These are phyloP conservation scores for Paraconiothyrium sp. DNA, from an alignment of 2,329 filamentous ascomycete genomes.

Conservation along the genomic window DNA sequence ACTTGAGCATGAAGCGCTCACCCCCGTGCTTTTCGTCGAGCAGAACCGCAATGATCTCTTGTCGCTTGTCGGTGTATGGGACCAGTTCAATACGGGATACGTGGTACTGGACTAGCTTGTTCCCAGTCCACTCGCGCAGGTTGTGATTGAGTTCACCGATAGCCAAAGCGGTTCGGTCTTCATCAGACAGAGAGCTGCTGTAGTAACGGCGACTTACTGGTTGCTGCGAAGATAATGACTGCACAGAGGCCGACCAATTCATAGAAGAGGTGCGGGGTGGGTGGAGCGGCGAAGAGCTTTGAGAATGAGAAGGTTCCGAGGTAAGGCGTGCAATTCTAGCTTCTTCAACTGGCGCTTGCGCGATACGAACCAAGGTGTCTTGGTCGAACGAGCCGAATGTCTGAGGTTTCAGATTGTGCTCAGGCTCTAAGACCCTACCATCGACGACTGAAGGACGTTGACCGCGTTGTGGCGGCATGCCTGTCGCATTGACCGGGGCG, in stretches of 20 bases:
- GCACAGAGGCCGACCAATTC: background rate
- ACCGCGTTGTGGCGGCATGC: background rate
- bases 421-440: background rate
- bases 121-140: slow-evolving; percentile 25
- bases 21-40: slow-evolving; percentile 23
- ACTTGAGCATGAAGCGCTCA: slow-evolving; percentile 15
- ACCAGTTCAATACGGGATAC: slow-evolving; percentile 22
- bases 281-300: background rate
- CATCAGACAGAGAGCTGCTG: slow-evolving; percentile 23
- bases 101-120: slow-evolving; percentile 22
- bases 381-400: slow-evolving; percentile 5
- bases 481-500: background rate
- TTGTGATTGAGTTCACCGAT: slow-evolving; percentile 32
- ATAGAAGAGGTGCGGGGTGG: background rate
- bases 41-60: slow-evolving; percentile 19
- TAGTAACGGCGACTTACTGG: slow-evolving; percentile 34
- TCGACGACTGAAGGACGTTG: slow-evolving; percentile 5
- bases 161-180: slow-evolving; percentile 29
- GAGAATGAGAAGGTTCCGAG: background rate
- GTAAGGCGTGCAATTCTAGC: background rate
- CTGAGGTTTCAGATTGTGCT: background rate
- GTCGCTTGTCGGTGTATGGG: slow-evolving; percentile 19
- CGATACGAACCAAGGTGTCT: background rate
- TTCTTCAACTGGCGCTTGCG: background rate
- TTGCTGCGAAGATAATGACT: background rate